These are phyloP conservation scores for Castanea crenata DNA, from an alignment of 306 rosid species.

Conservation along the genomic window DNA sequence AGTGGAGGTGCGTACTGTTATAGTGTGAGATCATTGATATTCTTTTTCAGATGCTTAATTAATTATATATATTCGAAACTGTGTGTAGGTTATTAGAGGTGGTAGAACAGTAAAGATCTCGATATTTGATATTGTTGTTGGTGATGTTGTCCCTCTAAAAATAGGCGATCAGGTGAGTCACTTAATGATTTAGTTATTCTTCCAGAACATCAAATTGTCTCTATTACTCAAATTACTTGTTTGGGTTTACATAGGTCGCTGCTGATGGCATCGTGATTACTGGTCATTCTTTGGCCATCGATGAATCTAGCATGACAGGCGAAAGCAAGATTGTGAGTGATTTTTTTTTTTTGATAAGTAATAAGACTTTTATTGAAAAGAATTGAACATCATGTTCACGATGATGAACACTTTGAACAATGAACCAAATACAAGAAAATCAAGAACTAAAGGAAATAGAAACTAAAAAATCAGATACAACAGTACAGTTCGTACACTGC, in stretches of 20 bases:
- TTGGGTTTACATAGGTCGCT: conserved; percentile 60
- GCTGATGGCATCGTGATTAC: conserved; percentile 87
- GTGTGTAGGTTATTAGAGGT: conserved; percentile 75
- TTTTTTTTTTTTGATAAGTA: background rate
- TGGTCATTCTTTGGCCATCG: conserved; percentile 88
- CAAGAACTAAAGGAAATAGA: too few relatives aligned
- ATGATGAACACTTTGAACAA: too few relatives aligned
- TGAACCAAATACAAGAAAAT: too few relatives aligned
- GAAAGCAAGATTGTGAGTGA: conserved; percentile 93
- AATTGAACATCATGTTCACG: too few relatives aligned
- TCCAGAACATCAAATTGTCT: background rate
- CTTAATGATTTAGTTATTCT: conserved; percentile 23
- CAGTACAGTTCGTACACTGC: too few relatives aligned
- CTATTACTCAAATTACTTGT: conserved; percentile 3
- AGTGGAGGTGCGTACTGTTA: conserved; percentile 67
- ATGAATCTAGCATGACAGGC: conserved; percentile 99
- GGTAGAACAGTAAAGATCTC: conserved; percentile 76
- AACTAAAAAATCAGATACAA: too few relatives aligned
- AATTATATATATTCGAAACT: conserved; percentile 25
- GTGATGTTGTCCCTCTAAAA: conserved; percentile 90
- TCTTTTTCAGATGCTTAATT: conserved; percentile 21
- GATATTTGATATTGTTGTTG: conserved; percentile 92
- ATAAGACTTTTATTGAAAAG: too few relatives aligned
- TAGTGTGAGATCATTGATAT: background rate
- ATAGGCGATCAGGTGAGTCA: conserved; percentile 88